Percentiles rank a stretch among this genome's conserved stretches.
Evolutionary conservation across 2,329 filamentous ascomycete species (phyloP).

Genomic region (Myriosclerotinia duriaeana): DNA sequence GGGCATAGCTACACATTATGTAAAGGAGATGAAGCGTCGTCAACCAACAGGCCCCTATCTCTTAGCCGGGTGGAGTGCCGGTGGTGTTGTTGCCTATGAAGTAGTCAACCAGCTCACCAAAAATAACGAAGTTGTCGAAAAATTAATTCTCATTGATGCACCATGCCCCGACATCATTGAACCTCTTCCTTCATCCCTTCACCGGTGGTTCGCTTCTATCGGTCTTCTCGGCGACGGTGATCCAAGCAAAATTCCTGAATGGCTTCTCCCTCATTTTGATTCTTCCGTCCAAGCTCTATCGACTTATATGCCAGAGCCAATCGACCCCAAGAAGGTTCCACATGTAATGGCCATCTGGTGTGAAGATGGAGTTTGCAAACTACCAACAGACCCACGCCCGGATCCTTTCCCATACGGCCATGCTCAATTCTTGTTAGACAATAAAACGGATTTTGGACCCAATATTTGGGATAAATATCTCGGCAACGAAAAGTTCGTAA

Average conservation of each 20-base stretch:
- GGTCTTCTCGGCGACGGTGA: conserved; percentile 66
- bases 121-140: conserved; percentile 56
- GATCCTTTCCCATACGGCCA: conserved; percentile 22
- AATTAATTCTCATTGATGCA: conserved; percentile 64
- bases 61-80: conserved; percentile 73
- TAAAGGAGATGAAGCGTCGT: conserved; percentile 68
- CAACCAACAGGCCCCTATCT: conserved; percentile 68
- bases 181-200: conserved; percentile 53
- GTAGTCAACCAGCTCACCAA: conserved; percentile 60
- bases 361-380: conserved; percentile 30
- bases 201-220: conserved; percentile 67
- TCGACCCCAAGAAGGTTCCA: conserved; percentile 16
- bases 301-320: conserved; percentile 21
- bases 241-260: conserved; percentile 44
- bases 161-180: conserved; percentile 68
- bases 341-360: conserved; percentile 23
- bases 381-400: conserved; percentile 44
- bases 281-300: conserved; percentile 20
- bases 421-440: conserved; percentile 23
- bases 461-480: conserved; percentile 24
- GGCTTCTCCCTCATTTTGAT: conserved; percentile 22
- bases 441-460: conserved; percentile 22
- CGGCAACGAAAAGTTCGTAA: conserved; percentile 46
- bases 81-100: conserved; percentile 70
- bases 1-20: conserved; percentile 63